Conservation (phyloP, 2,329 filamentous ascomycete species). For the Didymella glomerata region DNA sequence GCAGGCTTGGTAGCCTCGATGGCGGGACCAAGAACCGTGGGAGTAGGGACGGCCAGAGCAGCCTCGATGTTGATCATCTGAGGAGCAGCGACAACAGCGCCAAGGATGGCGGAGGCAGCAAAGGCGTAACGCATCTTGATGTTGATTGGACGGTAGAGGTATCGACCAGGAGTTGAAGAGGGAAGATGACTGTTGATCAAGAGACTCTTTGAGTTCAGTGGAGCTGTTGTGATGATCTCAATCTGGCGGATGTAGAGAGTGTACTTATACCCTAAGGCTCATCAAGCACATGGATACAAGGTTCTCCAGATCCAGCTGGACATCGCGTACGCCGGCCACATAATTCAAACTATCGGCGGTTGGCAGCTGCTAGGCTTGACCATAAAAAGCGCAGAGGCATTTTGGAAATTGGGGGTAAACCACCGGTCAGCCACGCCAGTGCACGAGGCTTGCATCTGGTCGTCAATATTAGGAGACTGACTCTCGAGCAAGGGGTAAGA, state of each 20-base stretch:
- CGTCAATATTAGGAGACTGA: slow-evolving; percentile 14
- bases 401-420: slow-evolving; percentile 16
- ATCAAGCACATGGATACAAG: background rate
- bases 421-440: slow-evolving; percentile 22
- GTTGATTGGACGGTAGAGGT: background rate
- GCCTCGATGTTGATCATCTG: slow-evolving; percentile 51
- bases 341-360: slow-evolving; percentile 14
- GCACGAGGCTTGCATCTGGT: slow-evolving; percentile 26
- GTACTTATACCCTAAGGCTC: slow-evolving; percentile 24
- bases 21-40: slow-evolving; percentile 38
- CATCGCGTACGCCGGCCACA: slow-evolving; percentile 23
- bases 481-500: slow-evolving; percentile 23
- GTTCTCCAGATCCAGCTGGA: slow-evolving; percentile 8
- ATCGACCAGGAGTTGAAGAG: slow-evolving; percentile 12
- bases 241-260: slow-evolving; percentile 19
- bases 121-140: slow-evolving; percentile 38
- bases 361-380: slow-evolving; percentile 14
- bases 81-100: slow-evolving; percentile 34
- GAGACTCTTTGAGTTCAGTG: slow-evolving; percentile 11
- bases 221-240: slow-evolving; percentile 24
- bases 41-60: slow-evolving; percentile 44
- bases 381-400: slow-evolving; percentile 13
- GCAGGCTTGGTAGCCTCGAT: slow-evolving; percentile 38
- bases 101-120: slow-evolving; percentile 30
- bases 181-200: slow-evolving; percentile 13